Percentiles rank a stretch among this genome's conserved stretches.
These are phyloP conservation scores for Camellia sinensis DNA, from an alignment of 148 eudicot species.

Conservation along the genomic window DNA sequence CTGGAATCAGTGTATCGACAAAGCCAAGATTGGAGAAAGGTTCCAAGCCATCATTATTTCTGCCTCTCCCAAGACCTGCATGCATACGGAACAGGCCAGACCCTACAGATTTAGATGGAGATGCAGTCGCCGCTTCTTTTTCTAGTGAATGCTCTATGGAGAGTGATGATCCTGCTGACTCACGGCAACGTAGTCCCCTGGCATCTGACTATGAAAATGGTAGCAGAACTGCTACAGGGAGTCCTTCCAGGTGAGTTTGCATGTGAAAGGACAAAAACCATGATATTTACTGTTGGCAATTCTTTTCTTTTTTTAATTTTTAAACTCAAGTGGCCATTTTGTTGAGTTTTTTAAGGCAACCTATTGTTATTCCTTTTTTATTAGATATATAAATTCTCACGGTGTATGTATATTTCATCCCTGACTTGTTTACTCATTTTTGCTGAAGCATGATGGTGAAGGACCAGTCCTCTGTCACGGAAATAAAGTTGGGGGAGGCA, in stretches of 20 bases:
- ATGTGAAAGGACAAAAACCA: neutral
- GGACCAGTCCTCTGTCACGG: conserved; percentile 41
- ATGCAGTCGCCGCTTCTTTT: conserved; percentile 59
- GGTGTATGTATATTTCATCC: neutral
- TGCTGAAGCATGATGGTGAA: conserved; percentile 46
- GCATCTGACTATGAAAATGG: conserved; percentile 76
- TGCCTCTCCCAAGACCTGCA: conserved; percentile 76
- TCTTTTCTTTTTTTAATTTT: too few species aligned
- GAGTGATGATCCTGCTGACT: conserved; percentile 81
- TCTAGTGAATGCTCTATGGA: conserved; percentile 77
- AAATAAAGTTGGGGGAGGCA: conserved; percentile 38
- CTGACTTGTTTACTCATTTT: conserved; percentile 11
- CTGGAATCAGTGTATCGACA: conserved; percentile 57
- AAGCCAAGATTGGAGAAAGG: conserved; percentile 61
- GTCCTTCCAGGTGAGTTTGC: conserved; percentile 72
- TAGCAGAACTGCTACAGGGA: conserved; percentile 55
- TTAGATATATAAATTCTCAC: neutral
- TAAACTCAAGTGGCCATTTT: neutral
- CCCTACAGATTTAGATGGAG: conserved; percentile 67
- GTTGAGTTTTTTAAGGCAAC: neutral
- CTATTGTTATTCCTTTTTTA: neutral
- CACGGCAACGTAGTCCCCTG: conserved; percentile 64
- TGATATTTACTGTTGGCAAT: neutral
- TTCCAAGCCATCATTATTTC: conserved; percentile 58
- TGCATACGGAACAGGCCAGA: conserved; percentile 70